Evolutionary conservation across 176 grass and related monocot genomes (phyloP), one percentile per base, ranked within the genome.

Genomic region (Thinopyrum elongatum): DNA sequence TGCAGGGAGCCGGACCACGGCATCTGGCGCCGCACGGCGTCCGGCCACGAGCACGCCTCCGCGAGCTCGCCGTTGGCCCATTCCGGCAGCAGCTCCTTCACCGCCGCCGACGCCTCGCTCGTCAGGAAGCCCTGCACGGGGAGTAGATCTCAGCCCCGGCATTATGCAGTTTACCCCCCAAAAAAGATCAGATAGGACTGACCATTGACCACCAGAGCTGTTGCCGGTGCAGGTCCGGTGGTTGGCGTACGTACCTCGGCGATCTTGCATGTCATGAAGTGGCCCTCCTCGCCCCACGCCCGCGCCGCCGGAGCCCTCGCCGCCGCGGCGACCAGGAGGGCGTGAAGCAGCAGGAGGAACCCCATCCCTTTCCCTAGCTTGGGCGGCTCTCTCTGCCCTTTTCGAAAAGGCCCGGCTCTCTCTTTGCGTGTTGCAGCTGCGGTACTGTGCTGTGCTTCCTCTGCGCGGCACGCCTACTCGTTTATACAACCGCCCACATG

Each of bases 221-320:
- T 2, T 13, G 22, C 58, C 11, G 22, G 55, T 22, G 64, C 13
- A 1, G 29, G 34, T 10, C 21, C 4, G 69, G 22, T 41, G 35
- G 34, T 0, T 25, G 34, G 0, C 14, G 28, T 0, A 69, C 66
- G 19, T 73, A 95, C 93, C 88, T 95, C 88, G 27, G 93, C 90
- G 76, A 95, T 87, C 84, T 92, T 95, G 88, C 93, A 95, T 11
- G 82, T 46, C 90, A 95, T 95, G 88, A 84, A 95, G 82, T 95
- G 93, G 3, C 90, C 93, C 23, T 86, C 80, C 74, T 83, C 89
- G 47, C 93, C 93, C 90, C 93, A 95, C 23, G 86, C 90, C 9
- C 59, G 25, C 0, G 83, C 59, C 2, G 51, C 62, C 4, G 88
- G 93, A 30, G 83, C 82, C 0, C 47, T 38, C 74, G 83, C 77